Percentiles rank a stretch among this genome's conserved stretches.
These are phyloP conservation scores for Chalciporus chontae DNA, from an alignment of 768 basidiomycete genomes.

Conservation along the genomic window DNA sequence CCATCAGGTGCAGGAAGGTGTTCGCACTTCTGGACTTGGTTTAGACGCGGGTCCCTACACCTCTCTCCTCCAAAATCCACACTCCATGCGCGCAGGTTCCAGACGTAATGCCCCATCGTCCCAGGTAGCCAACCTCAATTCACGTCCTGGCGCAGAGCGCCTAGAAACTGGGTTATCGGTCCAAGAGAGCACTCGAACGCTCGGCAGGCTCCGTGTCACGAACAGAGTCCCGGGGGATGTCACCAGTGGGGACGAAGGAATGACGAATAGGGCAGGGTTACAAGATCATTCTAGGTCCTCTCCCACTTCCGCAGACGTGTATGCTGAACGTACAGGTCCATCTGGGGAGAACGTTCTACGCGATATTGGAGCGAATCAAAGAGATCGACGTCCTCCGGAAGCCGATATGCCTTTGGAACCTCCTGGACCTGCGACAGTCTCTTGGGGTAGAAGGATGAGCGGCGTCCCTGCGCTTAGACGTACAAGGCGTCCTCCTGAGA, in stretches of 20 bases:
- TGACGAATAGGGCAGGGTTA: slow-evolving; percentile 7
- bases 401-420: slow-evolving; percentile 10
- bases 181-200: slow-evolving; percentile 32
- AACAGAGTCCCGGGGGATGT: slow-evolving; percentile 48
- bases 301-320: neutral
- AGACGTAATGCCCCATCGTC: slow-evolving; percentile 4
- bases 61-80: neutral
- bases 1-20: slow-evolving; percentile 3
- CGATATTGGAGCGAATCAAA: neutral
- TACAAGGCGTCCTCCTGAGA: slow-evolving; percentile 7
- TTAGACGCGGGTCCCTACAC: neutral
- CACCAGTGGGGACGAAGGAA: slow-evolving; percentile 34
- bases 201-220: slow-evolving; percentile 46
- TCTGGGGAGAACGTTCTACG: neutral
- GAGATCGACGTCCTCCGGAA: neutral
- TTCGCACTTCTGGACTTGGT: neutral
- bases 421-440: slow-evolving; percentile 20
- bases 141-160: slow-evolving; percentile 16
- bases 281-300: neutral
- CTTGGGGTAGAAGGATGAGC: slow-evolving; percentile 29
- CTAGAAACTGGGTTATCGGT: slow-evolving; percentile 19
- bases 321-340: neutral
- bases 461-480: slow-evolving; percentile 22
- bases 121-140: neutral
- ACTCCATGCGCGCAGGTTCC: slow-evolving; percentile 8